phyloP scores from a whole-genome alignment of 192 early-diverging fungal species.

The Phycomyces nitens region DNA sequence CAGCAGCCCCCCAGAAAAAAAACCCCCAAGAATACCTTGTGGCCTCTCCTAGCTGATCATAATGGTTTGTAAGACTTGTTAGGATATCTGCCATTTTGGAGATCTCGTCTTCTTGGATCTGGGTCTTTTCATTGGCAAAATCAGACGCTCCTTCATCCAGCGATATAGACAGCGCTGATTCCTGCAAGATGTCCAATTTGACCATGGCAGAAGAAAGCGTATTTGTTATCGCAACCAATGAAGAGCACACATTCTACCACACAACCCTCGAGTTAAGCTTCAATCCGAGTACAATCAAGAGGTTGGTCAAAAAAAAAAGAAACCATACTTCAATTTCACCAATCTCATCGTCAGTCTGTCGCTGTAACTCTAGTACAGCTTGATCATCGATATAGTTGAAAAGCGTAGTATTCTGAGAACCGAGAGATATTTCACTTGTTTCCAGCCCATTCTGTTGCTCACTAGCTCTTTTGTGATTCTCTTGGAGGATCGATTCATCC shows the following conservation, averaged over 20 bases:
- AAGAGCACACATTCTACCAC: slow-evolving; percentile 9
- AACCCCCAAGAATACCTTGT: slow-evolving; percentile 36
- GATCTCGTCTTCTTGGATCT: slow-evolving; percentile 43
- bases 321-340: slow-evolving; percentile 28
- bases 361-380: slow-evolving; percentile 32
- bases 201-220: slow-evolving; percentile 10
- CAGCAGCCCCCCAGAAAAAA: not conserved
- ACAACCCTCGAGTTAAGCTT: too few relatives aligned
- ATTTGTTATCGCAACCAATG: slow-evolving; percentile 17
- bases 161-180: slow-evolving; percentile 27
- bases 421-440: not conserved
- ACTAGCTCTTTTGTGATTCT: slow-evolving; percentile 8
- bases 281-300: too few relatives aligned
- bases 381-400: slow-evolving; percentile 41
- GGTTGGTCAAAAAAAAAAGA: not conserved
- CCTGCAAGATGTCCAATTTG: slow-evolving; percentile 8
- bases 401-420: slow-evolving; percentile 8
- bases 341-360: slow-evolving; percentile 32
- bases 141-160: slow-evolving; percentile 36
- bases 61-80: slow-evolving; percentile 46
- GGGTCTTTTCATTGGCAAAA: slow-evolving; percentile 41
- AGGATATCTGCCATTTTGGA: slow-evolving; percentile 47
- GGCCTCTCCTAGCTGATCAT: slow-evolving; percentile 45
- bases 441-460: not conserved
- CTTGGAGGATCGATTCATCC: slow-evolving; percentile 22